Evolutionary conservation across 2,329 filamentous ascomycete species (phyloP), one percentile per base, ranked within the genome.

Genomic region (Diaporthe ilicicola): DNA sequence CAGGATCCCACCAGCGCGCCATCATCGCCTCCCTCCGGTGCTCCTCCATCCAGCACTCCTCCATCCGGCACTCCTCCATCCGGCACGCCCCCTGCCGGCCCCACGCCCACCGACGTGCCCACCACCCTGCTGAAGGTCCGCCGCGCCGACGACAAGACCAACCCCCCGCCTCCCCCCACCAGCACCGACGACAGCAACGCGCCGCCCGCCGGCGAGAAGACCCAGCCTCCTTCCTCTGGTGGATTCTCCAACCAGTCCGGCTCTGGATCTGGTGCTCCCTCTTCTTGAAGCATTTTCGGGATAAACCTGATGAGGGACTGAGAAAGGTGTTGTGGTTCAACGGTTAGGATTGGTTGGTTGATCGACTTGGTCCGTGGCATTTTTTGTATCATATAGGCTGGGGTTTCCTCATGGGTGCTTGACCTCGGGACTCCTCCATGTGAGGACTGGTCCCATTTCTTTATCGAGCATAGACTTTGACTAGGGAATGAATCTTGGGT

Each of bases 301-400:
- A 0, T 0, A 0, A 12, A 37, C 2, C 5, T 13, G n/a, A n/a
- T n/a, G n/a, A n/a, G n/a, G n/a, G n/a, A n/a, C 1, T 13, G 37
- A 13, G 51, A 19, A 34, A 34, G 1, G 8, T 37, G 2, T 22
- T n/a, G 19, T 34, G 29, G 4, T 53, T 19, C 2, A 17, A 6
- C 12, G 29, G 19, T 12, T n/a, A 34, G 51, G 19, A n/a, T 17
- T n/a, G 29, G 7, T 13, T 3, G 29, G 17, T 2, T 54, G 17
- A 13, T n/a, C n/a, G n/a, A n/a, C n/a, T n/a, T n/a, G 9, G 1
- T 54, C 27, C 4, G 3, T 34, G 19, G 7, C 2, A 1, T 3
- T 9, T n/a, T 34, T 54, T 54, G 51, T 54, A 54, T 13, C 29
- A 54, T 54, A 54, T 7, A 34, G 1, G 12, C 1, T 32, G 51